These are phyloP conservation scores for Ophiorrhiza pumila DNA, from an alignment of 257 asterid genomes.

Conservation along the genomic window DNA sequence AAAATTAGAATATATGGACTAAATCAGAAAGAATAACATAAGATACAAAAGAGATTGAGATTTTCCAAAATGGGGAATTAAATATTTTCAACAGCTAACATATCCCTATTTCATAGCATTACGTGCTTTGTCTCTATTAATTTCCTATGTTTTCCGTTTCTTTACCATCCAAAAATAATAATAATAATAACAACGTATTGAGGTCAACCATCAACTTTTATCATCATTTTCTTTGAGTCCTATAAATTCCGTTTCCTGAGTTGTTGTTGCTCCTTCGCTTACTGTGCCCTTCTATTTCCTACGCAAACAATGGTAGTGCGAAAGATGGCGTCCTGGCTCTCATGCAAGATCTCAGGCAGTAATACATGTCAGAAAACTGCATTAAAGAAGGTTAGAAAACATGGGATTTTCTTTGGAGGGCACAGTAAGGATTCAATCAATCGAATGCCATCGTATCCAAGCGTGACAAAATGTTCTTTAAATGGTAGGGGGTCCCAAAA, in stretches of 20 bases:
- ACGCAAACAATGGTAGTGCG: too few species aligned
- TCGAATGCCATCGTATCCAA: slow-evolving; percentile 33
- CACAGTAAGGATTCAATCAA: slow-evolving; percentile 23
- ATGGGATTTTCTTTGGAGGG: slow-evolving; percentile 29
- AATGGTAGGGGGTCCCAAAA: slow-evolving; percentile 37
- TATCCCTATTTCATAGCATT: too few species aligned
- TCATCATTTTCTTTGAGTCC: too few species aligned
- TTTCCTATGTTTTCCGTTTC: background rate
- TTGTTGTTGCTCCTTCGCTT: too few species aligned
- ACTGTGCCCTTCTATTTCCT: too few species aligned
- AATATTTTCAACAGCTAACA: background rate
- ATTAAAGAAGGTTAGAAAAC: slow-evolving; percentile 34
- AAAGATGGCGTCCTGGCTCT: too few species aligned
- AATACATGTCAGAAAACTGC: slow-evolving; percentile 48
- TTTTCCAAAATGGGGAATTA: background rate
- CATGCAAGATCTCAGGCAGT: too few species aligned
- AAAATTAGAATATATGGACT: background rate
- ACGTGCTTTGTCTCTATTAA: background rate
- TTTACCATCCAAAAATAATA: too few species aligned
- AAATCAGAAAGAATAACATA: background rate
- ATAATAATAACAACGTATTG: too few species aligned
- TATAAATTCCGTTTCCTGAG: too few species aligned
- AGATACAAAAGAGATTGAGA: background rate
- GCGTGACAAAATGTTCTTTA: slow-evolving; percentile 35
- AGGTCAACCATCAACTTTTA: too few species aligned